Percentiles rank a stretch among this genome's conserved stretches.
Conservation (phyloP, 331 rosid genomes). For the Malus hybrid region DNA sequence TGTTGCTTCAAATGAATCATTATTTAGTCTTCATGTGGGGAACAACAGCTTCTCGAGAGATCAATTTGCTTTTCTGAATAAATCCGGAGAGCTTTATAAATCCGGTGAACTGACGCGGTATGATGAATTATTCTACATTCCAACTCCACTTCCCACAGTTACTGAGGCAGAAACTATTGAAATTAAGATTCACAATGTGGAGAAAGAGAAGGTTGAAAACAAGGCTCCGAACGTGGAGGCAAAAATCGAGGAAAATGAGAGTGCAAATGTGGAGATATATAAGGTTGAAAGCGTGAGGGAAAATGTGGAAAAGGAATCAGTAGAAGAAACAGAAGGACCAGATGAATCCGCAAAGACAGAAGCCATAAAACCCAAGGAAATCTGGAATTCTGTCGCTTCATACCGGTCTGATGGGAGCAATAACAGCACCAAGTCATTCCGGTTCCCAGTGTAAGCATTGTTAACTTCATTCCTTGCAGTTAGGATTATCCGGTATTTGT, state of each 20-base stretch:
- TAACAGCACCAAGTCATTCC: conserved; percentile 42
- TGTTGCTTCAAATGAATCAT: conserved; percentile 57
- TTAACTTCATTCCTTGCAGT: background rate
- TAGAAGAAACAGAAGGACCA: conserved; percentile 5
- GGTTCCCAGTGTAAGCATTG: conserved; percentile 48
- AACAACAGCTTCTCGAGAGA: conserved; percentile 56
- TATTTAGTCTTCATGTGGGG: conserved; percentile 58
- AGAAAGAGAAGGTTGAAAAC: background rate
- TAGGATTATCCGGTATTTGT: background rate
- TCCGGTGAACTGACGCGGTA: conserved; percentile 9
- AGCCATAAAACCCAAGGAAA: conserved; percentile 3
- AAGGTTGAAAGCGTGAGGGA: background rate
- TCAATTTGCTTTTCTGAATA: background rate
- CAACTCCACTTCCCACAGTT: background rate
- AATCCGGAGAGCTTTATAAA: conserved; percentile 31
- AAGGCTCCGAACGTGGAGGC: background rate
- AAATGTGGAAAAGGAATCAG: conserved; percentile 1
- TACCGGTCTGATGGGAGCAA: conserved; percentile 25
- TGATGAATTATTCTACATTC: conserved; percentile 9
- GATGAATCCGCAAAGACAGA: background rate
- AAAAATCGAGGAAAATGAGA: background rate
- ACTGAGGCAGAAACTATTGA: background rate
- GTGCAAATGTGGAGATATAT: conserved; percentile 2
- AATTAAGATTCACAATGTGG: background rate
- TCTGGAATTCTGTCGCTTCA: background rate